Evolutionary conservation across 2,329 filamentous ascomycete species (phyloP).

Genomic region (Colletotrichum karsti): DNA sequence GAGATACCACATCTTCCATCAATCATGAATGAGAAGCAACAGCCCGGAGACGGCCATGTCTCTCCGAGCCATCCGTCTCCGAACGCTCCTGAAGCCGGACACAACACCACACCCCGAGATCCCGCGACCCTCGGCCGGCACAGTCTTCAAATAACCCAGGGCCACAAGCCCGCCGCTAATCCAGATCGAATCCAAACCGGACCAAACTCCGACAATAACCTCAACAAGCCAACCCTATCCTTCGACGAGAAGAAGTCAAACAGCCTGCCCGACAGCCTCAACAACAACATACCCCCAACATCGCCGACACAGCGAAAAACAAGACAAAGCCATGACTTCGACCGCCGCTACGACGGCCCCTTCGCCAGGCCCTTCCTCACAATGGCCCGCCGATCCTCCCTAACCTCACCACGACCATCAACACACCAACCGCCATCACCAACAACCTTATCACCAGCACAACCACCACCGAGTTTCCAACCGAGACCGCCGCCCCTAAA

Average conservation of each 20-base stretch:
- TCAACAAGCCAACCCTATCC: neutral
- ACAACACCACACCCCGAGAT: neutral
- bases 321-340: constrained; percentile 23
- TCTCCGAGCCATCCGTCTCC: constrained; percentile 1
- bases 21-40: constrained; percentile 9
- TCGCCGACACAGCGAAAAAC: neutral
- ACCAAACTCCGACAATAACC: neutral
- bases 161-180: neutral
- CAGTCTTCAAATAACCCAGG: constrained; percentile 13
- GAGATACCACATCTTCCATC: neutral
- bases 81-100: too few species aligned
- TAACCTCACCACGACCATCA: neutral
- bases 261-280: neutral
- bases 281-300: neutral
- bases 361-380: constrained; percentile 18
- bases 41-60: neutral
- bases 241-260: constrained; percentile 2
- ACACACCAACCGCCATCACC: neutral
- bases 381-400: constrained; percentile 6
- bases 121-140: constrained; percentile 8
- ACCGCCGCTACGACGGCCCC: constrained; percentile 28
- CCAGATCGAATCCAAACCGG: neutral
- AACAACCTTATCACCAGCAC: neutral
- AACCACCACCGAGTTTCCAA: neutral
- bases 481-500: constrained; percentile 27